A percentile compares a stretch with the other conserved stretches of the same genome.
Conservation (phyloP, 805 yeast genomes). For the Yamadazyma paraphyllophila region DNA sequence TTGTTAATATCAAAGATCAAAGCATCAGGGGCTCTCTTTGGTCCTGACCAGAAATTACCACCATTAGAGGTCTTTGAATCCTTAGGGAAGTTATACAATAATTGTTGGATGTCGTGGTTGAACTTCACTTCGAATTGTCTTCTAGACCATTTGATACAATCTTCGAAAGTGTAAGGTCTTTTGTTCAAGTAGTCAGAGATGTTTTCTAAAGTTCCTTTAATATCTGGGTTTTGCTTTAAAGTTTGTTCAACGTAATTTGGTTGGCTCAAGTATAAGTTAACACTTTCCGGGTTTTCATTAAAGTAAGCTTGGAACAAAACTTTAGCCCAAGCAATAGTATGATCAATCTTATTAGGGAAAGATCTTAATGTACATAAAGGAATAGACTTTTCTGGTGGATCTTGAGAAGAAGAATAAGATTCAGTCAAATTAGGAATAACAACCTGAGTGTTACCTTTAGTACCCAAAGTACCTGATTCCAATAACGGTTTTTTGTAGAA, state of each 20-base stretch:
- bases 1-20: constrained; percentile 72
- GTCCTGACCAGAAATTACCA: constrained; percentile 96
- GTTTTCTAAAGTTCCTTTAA: constrained; percentile 80
- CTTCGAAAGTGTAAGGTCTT: constrained; percentile 88
- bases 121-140: constrained; percentile 81
- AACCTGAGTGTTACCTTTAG: constrained; percentile 98
- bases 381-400: constrained; percentile 97
- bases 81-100: constrained; percentile 89
- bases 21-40: constrained; percentile 94
- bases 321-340: constrained; percentile 99
- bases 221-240: constrained; percentile 89
- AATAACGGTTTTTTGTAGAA: constrained; percentile 86
- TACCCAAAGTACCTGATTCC: constrained; percentile 97
- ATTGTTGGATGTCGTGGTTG: constrained; percentile 82
- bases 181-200: constrained; percentile 70
- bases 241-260: constrained; percentile 91
- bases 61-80: constrained; percentile 91
- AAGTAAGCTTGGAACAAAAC: constrained; percentile 90
- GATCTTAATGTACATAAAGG: constrained; percentile 97
- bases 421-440: constrained; percentile 92
- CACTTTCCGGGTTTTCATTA: constrained; percentile 88
- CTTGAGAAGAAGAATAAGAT: constrained; percentile 93
- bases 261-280: constrained; percentile 84
- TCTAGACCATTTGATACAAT: constrained; percentile 95
- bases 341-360: constrained; percentile 97